Base-by-base conservation (phyloP, 2,329 filamentous ascomycete species). In the Diaporthe citriasiana region DNA sequence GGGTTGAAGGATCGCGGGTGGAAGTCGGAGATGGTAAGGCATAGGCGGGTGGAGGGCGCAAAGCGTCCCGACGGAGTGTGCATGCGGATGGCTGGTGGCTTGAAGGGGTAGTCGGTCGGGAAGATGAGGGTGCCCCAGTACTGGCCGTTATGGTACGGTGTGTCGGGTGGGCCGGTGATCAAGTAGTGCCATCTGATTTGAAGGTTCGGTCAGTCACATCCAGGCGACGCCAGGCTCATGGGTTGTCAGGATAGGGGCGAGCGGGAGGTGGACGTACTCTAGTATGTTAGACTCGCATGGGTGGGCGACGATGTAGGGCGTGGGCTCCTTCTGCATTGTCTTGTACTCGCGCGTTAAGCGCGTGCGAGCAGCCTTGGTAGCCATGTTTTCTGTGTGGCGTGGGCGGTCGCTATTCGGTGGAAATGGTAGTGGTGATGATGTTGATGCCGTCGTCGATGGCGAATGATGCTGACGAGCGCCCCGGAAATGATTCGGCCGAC, bases 121-220 rank as follows among this genome's bases (percentile, higher is more conserved):
- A 99, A 99, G 77, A 97, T 92, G 68, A 99, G 89, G 1, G 96
- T 98, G 63, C 97, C 97, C 97, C 97, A 99, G 87, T 98, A 99
- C 83, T 99, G 97, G 59, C 97, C 97, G 81, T 93, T 92, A 79
- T 97, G 91, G 83, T 99, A 99, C 2, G 97, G 96, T 0, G 97
- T 99, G 75, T 95, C 91, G 75, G 97, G 95, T 45, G 97, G 96
- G 2, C 97, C 97, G 50, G 95, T 98, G 78, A 98, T 93, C 81
- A 98, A 94, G 85, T 97, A 97, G 85, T 97, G 95, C 95, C 95
- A 97, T 85, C 93, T 94, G 80, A 45, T 68, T 68, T 57, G 69
- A 68, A 75, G 70, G 76, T 73, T 59, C 57, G 33, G 75, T 80
- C 73, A 77, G 69, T 50, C 33, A 65, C 5, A 22, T 45, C 19